A percentile compares a stretch with the other conserved stretches of the same genome.
Evolutionary conservation across 177 flowering plant genomes (phyloP).

Genomic region (Vitis hybrid): DNA sequence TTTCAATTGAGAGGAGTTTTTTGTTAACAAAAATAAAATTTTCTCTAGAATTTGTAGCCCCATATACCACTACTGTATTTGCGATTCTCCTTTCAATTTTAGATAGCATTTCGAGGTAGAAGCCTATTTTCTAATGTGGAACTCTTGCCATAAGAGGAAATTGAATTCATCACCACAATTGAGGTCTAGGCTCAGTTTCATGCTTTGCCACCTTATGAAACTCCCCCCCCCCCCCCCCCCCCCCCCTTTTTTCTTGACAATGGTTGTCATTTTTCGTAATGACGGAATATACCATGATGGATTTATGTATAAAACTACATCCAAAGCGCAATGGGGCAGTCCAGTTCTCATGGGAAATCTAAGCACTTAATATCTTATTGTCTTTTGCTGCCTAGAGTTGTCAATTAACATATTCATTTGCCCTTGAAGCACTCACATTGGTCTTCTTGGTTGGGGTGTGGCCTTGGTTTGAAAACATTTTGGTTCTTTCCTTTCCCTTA

Average conservation of each 20-base stretch:
- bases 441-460: background rate
- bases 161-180: background rate
- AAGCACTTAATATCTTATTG: background rate
- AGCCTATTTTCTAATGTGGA: background rate
- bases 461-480: background rate
- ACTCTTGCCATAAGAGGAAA: background rate
- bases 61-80: too few relatives aligned
- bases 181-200: background rate
- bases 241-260: too few relatives aligned
- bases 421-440: background rate
- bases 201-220: too few relatives aligned
- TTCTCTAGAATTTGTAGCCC: too few relatives aligned
- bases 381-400: background rate
- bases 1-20: too few relatives aligned
- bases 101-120: background rate
- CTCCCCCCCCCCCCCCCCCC: too few relatives aligned
- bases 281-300: background rate
- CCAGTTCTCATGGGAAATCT: background rate
- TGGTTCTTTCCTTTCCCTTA: background rate
- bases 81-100: background rate
- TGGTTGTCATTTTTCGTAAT: too few relatives aligned
- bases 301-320: background rate
- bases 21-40: too few relatives aligned
- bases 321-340: background rate
- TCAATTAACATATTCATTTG: background rate